Base-by-base conservation (phyloP, 805 yeast species). In the Candida easanensis region DNA sequence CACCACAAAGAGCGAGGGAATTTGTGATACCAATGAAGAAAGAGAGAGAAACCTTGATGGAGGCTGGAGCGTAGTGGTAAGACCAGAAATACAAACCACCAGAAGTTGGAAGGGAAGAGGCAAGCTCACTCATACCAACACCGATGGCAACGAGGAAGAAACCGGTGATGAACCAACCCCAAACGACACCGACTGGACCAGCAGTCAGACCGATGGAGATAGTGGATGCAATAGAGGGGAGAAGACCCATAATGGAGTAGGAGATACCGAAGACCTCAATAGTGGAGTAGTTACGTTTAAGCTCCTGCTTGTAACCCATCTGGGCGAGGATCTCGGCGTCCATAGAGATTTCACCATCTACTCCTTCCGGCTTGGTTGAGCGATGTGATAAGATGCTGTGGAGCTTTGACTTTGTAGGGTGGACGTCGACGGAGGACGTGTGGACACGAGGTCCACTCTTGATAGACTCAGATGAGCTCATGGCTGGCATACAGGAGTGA, bases 41-140 rank as follows among this genome's bases (percentile, higher is more conserved):
- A 33, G 83, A 77, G 21, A 81, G 59, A 0, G 80, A 77, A 17
- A 74, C 72, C 54, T 75, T 71, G 28, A 68, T 53, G 5, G 54
- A 52, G 37, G 65, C 70, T 3, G 87, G 88, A 15, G 88, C 80
- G 57, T 77, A 82, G 55, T 79, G 72, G 60, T 70, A 77, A 1
- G 85, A 77, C 80, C 84, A 79, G 62, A 74, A 79, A 53, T 81
- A 84, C 19, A 83, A 65, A 13, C 90, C 90, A 43, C 90, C 89
- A 17, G 84, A 76, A 1, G 89, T 84, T 17, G 91, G 90, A 50
- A 80, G 72, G 1, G 88, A 74, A 21, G 82, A 74, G 1, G 83
- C 85, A 47, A 82, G 60, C 54, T 81, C 84, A 6, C 84, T 70
- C 79, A 84, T 75, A 8, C 82, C 69, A 10, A 74, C 46, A 14